Evolutionary conservation across 805 yeast genomes (phyloP).

Genomic region (Saccharomycopsis sp.): DNA sequence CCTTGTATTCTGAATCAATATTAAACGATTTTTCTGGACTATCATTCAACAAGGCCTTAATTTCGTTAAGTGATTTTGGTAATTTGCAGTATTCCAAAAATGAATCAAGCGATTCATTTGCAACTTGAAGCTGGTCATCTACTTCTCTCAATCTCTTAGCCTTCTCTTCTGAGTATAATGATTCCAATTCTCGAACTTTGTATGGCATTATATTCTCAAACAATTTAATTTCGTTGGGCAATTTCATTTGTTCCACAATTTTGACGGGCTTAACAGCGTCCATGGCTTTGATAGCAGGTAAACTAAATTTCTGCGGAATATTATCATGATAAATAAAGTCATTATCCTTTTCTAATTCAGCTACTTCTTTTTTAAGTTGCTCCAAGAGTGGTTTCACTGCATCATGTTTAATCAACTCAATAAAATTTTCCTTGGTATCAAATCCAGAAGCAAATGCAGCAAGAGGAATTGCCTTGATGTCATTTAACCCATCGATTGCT

Average conservation of each 20-base stretch:
- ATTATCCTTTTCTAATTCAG: constrained; percentile 64
- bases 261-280: constrained; percentile 59
- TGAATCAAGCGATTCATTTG: constrained; percentile 71
- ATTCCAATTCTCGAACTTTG: constrained; percentile 78
- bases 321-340: constrained; percentile 82
- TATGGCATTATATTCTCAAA: constrained; percentile 80
- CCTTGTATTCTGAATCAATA: constrained; percentile 27
- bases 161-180: constrained; percentile 84
- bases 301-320: constrained; percentile 53
- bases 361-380: constrained; percentile 29
- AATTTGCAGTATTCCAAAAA: constrained; percentile 68
- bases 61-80: constrained; percentile 55
- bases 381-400: constrained; percentile 30
- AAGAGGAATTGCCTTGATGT: constrained; percentile 34
- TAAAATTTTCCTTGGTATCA: constrained; percentile 14
- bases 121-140: constrained; percentile 65
- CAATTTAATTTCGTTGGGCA: constrained; percentile 38
- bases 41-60: constrained; percentile 32
- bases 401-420: constrained; percentile 27
- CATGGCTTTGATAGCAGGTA: constrained; percentile 62
- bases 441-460: constrained; percentile 7
- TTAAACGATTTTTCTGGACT: constrained; percentile 28
- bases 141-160: constrained; percentile 69
- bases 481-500: constrained; percentile 28
- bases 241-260: constrained; percentile 39